A percentile compares a stretch with the other conserved stretches of the same genome.
These are phyloP conservation scores for Alopecurus myosuroides DNA, from an alignment of 176 grass and related monocot species.

Conservation along the genomic window DNA sequence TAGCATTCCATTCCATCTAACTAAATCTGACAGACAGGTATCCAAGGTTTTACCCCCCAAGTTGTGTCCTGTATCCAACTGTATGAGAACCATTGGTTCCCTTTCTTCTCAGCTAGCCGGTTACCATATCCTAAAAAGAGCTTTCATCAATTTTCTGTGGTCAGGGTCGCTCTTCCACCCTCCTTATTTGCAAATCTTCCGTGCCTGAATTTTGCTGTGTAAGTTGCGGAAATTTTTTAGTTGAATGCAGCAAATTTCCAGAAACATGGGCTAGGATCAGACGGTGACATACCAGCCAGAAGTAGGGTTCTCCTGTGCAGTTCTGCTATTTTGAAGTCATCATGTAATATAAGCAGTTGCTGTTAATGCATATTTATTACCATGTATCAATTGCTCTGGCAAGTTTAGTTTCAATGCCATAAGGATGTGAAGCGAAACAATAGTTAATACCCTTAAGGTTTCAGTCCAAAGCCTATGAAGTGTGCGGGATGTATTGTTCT, in stretches of 20 bases:
- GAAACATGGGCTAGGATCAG: not conserved
- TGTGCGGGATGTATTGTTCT: not conserved
- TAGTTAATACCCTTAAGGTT: not conserved
- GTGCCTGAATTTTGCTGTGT: not conserved
- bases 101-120: conserved; percentile 72
- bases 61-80: conserved; percentile 77
- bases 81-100: conserved; percentile 83
- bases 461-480: not conserved
- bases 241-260: not conserved
- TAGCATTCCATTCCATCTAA: conserved; percentile 23
- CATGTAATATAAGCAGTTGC: not conserved
- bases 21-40: not conserved
- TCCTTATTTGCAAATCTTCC: conserved; percentile 20
- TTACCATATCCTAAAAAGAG: conserved; percentile 87
- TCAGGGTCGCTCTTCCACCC: conserved; percentile 48
- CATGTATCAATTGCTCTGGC: not conserved
- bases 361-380: not conserved
- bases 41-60: conserved; percentile 45
- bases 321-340: not conserved
- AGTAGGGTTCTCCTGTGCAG: not conserved
- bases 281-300: not conserved
- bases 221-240: not conserved
- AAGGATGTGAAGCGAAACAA: not conserved
- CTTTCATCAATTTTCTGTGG: conserved; percentile 68
- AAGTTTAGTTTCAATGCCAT: not conserved